Conservation (phyloP, 768 basidiomycete genomes). For the Russula compacta region DNA sequence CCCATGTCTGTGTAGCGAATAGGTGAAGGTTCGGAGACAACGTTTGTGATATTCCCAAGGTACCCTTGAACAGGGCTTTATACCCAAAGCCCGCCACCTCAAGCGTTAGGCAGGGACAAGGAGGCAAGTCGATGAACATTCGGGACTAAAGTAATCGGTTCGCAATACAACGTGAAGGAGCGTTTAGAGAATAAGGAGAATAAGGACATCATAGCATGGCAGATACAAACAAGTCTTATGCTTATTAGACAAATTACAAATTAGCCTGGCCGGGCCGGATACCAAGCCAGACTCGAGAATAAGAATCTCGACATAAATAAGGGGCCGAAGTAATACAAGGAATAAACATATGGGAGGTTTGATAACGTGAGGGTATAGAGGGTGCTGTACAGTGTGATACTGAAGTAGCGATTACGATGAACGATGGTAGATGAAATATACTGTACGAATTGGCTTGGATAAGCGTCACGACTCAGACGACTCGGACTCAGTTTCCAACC, state of each 20-base stretch:
- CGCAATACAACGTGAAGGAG: background rate
- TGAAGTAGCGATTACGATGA: background rate
- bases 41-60: background rate
- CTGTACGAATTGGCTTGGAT: background rate
- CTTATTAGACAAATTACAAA: background rate
- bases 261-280: background rate
- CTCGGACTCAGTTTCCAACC: background rate
- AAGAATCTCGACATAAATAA: conserved; percentile 1
- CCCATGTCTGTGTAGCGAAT: background rate
- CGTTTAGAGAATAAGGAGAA: conserved; percentile 9
- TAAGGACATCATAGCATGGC: background rate
- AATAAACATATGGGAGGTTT: conserved; percentile 17
- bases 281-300: background rate
- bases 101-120: background rate
- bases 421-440: background rate
- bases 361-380: background rate
- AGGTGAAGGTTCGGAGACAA: background rate
- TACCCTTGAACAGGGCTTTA: background rate
- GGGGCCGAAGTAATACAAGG: conserved; percentile 1
- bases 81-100: background rate
- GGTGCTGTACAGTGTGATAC: background rate
- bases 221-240: background rate
- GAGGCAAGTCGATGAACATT: background rate
- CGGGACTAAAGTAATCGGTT: background rate
- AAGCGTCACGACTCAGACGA: background rate